Conservation (phyloP, 2,329 filamentous ascomycete species). For the Chaetomiaceae sp. region DNA sequence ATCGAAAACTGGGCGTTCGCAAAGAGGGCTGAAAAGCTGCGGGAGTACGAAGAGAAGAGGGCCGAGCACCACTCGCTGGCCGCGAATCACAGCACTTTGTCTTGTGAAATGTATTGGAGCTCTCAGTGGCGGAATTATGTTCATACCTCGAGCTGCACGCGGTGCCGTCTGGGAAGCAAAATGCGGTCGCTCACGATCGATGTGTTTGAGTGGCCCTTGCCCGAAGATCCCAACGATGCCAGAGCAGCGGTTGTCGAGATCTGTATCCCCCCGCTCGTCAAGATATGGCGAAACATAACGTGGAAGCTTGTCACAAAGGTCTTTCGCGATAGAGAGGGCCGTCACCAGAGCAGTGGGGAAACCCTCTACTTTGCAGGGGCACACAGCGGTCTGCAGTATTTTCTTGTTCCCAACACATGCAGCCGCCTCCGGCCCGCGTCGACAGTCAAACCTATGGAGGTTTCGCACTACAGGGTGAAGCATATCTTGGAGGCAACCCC, state of each 20-base stretch:
- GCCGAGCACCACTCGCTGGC: neutral
- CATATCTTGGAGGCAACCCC: neutral
- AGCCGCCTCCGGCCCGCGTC: neutral
- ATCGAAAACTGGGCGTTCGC: neutral
- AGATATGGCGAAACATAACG: neutral
- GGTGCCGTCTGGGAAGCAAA: neutral
- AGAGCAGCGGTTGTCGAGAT: neutral
- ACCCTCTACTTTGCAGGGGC: neutral
- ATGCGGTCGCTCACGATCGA: neutral
- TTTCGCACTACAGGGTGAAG: neutral
- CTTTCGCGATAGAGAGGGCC: neutral
- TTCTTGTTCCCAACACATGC: neutral
- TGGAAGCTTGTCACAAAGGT: neutral
- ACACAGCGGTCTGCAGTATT: neutral
- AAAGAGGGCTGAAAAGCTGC: neutral
- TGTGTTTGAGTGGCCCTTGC: conserved; percentile 16
- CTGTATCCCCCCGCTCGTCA: neutral
- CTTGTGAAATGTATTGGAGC: neutral
- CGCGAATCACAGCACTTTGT: neutral
- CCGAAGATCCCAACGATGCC: neutral
- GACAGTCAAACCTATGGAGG: neutral
- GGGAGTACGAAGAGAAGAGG: neutral
- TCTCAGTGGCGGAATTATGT: neutral
- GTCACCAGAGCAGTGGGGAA: neutral
- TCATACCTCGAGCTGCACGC: neutral